These are phyloP conservation scores for Kodamaea laetipori DNA, from an alignment of 805 yeast genomes.

Conservation along the genomic window DNA sequence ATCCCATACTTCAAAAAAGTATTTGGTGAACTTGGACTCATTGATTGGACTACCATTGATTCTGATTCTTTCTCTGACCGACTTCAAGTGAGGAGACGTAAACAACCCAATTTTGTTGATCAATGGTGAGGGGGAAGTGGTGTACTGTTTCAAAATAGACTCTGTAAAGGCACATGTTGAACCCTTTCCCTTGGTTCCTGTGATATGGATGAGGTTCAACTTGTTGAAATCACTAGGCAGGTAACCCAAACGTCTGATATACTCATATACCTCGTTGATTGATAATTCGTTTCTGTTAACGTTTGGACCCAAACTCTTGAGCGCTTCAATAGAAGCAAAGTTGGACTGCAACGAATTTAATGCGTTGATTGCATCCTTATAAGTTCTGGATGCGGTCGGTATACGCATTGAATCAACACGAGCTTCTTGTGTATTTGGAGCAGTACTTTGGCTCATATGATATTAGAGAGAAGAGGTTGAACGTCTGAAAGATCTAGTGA, in stretches of 20 bases:
- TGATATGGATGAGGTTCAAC: slow-evolving; percentile 83
- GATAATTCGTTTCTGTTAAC: slow-evolving; percentile 62
- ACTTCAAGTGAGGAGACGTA: slow-evolving; percentile 92
- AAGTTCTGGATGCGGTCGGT: slow-evolving; percentile 20
- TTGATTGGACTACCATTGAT: slow-evolving; percentile 84
- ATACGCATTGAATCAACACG: slow-evolving; percentile 11
- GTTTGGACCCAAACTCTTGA: slow-evolving; percentile 63
- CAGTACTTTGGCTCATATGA: slow-evolving; percentile 8
- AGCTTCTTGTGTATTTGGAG: slow-evolving; percentile 1
- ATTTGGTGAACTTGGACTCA: slow-evolving; percentile 78
- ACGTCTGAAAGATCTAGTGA: background rate
- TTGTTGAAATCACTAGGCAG: slow-evolving; percentile 64
- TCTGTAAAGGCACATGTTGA: slow-evolving; percentile 95
- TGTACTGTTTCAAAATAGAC: slow-evolving; percentile 71
- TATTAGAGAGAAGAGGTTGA: background rate
- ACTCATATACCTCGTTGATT: slow-evolving; percentile 74
- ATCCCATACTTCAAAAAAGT: slow-evolving; percentile 96
- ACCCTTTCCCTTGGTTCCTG: slow-evolving; percentile 99
- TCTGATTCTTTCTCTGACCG: slow-evolving; percentile 88
- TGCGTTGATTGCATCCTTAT: slow-evolving; percentile 77
- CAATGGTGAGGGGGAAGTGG: slow-evolving; percentile 6
- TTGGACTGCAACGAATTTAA: slow-evolving; percentile 89
- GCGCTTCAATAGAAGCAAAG: slow-evolving; percentile 84
- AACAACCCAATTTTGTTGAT: slow-evolving; percentile 76
- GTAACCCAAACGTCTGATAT: slow-evolving; percentile 42